Conservation (phyloP, 208 protist genomes). For the Porcisia deanei region DNA sequence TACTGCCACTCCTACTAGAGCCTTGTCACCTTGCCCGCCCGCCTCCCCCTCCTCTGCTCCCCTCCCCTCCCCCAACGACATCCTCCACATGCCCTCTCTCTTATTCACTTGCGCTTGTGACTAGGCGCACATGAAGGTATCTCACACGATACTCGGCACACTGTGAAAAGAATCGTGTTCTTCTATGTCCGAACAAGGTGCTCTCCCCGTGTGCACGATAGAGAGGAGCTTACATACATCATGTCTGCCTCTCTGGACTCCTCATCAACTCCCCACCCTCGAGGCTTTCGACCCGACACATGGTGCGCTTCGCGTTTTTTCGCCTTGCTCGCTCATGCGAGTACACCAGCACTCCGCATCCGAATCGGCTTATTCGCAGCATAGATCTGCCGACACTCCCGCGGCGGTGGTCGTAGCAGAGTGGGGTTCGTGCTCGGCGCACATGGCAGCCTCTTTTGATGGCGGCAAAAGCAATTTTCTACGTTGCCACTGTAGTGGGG, state of each 20-base stretch:
- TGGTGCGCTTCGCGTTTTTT: neutral
- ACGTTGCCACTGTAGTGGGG: neutral
- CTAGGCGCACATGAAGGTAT: neutral
- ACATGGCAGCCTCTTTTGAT: neutral
- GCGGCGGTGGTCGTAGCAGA: slow-evolving; percentile 1
- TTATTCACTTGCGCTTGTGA: neutral
- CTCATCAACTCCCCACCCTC: slow-evolving; percentile 7
- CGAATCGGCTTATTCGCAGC: neutral
- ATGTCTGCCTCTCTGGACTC: slow-evolving; percentile 8
- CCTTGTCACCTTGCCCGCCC: neutral
- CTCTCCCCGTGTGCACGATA: neutral
- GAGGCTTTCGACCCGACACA: neutral
- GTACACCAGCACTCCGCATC: neutral
- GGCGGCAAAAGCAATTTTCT: neutral
- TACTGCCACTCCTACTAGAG: neutral
- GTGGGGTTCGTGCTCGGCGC: neutral
- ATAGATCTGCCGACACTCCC: neutral
- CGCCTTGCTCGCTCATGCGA: slow-evolving; percentile 14
- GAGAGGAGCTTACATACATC: neutral
- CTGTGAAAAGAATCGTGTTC: neutral
- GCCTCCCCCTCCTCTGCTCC: too few relatives aligned
- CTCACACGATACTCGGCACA: neutral
- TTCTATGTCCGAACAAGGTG: neutral
- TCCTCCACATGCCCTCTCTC: neutral
- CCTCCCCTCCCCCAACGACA: neutral